Evolutionary conservation across 768 basidiomycete genomes (phyloP).

Genomic region (Boletus pseudo-olivaceus): DNA sequence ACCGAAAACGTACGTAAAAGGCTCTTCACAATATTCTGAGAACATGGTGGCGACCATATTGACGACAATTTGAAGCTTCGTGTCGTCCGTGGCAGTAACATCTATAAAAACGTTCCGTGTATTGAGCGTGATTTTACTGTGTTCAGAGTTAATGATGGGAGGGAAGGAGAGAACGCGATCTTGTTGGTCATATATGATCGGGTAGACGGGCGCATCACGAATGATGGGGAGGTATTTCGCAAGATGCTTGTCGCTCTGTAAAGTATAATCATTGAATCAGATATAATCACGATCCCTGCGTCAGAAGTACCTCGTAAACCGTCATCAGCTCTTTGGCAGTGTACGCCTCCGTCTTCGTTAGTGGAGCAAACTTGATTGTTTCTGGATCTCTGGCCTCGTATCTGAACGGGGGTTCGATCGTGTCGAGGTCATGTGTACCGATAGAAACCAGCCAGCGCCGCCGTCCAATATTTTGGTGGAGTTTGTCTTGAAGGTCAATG

Average conservation of each 20-base stretch:
- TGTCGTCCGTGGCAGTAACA: constrained; percentile 93
- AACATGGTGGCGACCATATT: constrained; percentile 98
- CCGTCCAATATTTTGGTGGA: constrained; percentile 94
- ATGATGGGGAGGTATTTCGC: constrained; percentile 89
- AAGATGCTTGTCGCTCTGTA: constrained; percentile 88
- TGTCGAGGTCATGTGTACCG: constrained; percentile 96
- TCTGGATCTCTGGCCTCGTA: constrained; percentile 80
- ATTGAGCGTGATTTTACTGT: constrained; percentile 93
- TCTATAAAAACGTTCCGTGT: constrained; percentile 96
- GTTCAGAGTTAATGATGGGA: constrained; percentile 96
- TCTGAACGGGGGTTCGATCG: constrained; percentile 80
- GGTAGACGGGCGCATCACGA: constrained; percentile 92
- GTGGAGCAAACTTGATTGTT: constrained; percentile 87
- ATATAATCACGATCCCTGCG: background rate
- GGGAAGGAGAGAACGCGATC: constrained; percentile 94
- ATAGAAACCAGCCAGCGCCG: constrained; percentile 90
- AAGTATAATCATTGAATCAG: background rate
- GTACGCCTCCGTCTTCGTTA: constrained; percentile 75
- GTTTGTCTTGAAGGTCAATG: constrained; percentile 98
- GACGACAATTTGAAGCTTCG: constrained; percentile 92
- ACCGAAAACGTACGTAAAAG: constrained; percentile 70
- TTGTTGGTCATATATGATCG: constrained; percentile 91
- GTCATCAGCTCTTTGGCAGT: constrained; percentile 91
- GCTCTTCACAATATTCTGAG: constrained; percentile 89
- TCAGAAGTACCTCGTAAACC: constrained; percentile 73